Base-by-base conservation (phyloP, 176 grass and related monocot species). In the Carex kokanica region DNA sequence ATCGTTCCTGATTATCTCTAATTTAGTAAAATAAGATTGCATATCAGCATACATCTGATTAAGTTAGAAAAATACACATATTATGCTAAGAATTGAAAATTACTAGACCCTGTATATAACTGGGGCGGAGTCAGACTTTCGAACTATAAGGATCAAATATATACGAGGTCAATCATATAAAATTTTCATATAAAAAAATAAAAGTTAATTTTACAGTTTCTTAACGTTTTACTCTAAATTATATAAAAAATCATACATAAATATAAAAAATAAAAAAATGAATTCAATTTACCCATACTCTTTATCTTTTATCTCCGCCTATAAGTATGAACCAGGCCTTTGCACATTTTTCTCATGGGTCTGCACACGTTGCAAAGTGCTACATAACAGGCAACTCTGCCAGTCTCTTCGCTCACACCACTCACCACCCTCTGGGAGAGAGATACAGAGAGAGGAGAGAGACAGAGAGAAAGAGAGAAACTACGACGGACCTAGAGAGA, bases 281-380 rank as follows among this genome's bases (percentile, higher is more conserved):
- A n/a, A n/a, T n/a, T 27, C 25, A 27, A 27, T 27, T 27, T 0
- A 27, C 25, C 1, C 25, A 27, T 27, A 27, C 25, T 27, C 1
- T 27, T n/a, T n/a, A n/a, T n/a, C 1, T 27, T 27, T 27, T 27
- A 27, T 27, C 27, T 27, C 27, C 1, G 1, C 27, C 0, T 27
- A 1, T 27, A 27, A 65, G 81, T 86, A 88, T 61, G 40, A 10
- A 64, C 70, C 56, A 4, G 54, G 85, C 18, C 21, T 85, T 60
- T 34, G 60, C 69, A 79, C 23, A 53, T 60, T 29, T n/a, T 14
- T 29, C 60, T 69, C 27, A 12, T 36, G 12, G 2, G 20, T 4
- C 61, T 57, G 67, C 56, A 84, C 64, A 60, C 83, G 54, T 84
- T 84, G 55, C 83, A 18, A 85, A 78, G 57, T 60, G 47, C 83